These are phyloP conservation scores for Phaeoacremonium minimum DNA, from an alignment of 2,329 filamentous ascomycete species.

Conservation along the genomic window DNA sequence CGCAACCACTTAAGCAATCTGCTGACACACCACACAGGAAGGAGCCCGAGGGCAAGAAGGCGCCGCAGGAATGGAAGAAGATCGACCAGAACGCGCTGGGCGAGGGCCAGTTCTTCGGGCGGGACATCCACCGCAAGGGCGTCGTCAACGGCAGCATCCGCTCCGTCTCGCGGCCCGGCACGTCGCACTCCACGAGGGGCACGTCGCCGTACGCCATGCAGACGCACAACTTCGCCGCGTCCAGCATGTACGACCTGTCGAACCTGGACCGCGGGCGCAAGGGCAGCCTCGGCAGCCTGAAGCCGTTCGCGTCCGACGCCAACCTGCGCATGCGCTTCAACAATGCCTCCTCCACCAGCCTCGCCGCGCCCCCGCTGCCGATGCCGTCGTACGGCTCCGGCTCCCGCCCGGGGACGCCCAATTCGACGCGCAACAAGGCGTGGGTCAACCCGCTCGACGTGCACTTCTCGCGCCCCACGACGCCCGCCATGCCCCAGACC, in stretches of 20 bases:
- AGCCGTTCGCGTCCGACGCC: constrained; percentile 31
- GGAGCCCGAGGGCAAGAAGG: constrained; percentile 10
- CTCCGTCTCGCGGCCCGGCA: constrained; percentile 31
- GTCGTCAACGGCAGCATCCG: constrained; percentile 22
- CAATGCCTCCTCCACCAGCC: constrained; percentile 28
- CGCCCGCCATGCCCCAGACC: constrained; percentile 16
- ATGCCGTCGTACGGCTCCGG: constrained; percentile 10
- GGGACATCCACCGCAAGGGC: constrained; percentile 25
- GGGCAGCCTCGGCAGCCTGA: constrained; percentile 18
- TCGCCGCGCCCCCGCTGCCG: constrained; percentile 16
- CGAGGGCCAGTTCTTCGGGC: constrained; percentile 30
- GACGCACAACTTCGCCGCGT: constrained; percentile 30
- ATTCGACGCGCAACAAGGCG: constrained; percentile 29
- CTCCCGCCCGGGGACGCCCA: constrained; percentile 25
- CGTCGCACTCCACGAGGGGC: constrained; percentile 26
- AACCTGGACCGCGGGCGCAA: constrained; percentile 13
- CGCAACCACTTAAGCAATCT: not conserved
- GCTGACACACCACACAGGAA: constrained; percentile 18
- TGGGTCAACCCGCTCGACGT: constrained; percentile 45
- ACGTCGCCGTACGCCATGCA: constrained; percentile 24
- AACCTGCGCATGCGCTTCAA: constrained; percentile 30
- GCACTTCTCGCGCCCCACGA: constrained; percentile 28
- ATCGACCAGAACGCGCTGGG: constrained; percentile 26
- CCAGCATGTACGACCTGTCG: constrained; percentile 41
- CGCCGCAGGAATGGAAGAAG: constrained; percentile 21